Base-by-base conservation (phyloP, 2,329 filamentous ascomycete species). In the Nothomitra cinnamomea region DNA sequence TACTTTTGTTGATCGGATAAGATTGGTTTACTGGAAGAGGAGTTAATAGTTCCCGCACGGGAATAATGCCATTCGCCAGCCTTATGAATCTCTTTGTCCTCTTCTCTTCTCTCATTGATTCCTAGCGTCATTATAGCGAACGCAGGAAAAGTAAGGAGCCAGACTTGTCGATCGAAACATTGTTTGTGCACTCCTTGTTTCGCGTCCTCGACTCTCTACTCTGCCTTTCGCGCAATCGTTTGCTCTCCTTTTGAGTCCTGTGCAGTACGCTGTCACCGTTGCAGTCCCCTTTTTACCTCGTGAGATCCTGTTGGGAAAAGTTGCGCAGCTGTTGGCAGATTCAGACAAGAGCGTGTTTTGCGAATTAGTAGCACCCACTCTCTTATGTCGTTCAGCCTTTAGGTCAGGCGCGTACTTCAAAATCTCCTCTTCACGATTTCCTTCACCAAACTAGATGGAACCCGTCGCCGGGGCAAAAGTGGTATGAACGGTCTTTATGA, bases 391-490 rank as follows among this genome's bases (percentile, higher is more conserved):
- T n/a, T 32, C 19, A 35, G 45, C 45, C 19, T 28, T 22, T 12
- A 35, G 45, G 45, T 35, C n/a, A 28, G n/a, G 45, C 24, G 24
- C 45, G 45, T 35, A 49, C 45, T 32, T 49, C 45, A 35, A 35
- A 17, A 32, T 28, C 32, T 49, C 24, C 32, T 28, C 32, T 49
- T 22, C 13, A 49, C 45, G 24, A 35, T 49, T 49, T 49, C 32
- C 45, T 35, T 49, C 45, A 49, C 28, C n/a, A 49, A 41, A 12
- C 45, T 49, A 49, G 45, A 49, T 49, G 45, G 45, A 35, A 49
- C 45, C 45, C 45, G 45, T 49, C 45, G 45, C 45, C 45, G 45
- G 28, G 45, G 45, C 45, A 49, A 49, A 49, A 49, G 45, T 28
- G 45, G 25, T 49, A 28, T 49, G 24, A 49, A 49, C 45, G 25